Evolutionary conservation across 306 rosid species (phyloP).

Genomic region (Citrullus mucosospermus): DNA sequence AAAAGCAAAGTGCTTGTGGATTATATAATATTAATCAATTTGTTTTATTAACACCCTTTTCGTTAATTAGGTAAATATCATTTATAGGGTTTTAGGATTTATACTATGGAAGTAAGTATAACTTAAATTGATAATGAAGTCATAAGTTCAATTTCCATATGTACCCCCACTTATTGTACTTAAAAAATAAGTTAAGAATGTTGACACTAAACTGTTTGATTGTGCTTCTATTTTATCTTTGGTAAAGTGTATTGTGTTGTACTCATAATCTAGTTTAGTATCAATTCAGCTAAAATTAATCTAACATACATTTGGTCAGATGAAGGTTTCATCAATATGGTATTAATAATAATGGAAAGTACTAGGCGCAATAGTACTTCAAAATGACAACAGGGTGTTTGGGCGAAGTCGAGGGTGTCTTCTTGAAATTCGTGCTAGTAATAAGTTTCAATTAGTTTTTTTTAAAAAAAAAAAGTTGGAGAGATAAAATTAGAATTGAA

Average conservation of each 20-base stretch:
- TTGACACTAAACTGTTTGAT: not conserved
- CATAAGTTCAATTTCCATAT: too few species aligned
- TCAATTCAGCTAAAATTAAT: not conserved
- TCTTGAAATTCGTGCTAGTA: not conserved
- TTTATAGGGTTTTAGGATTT: not conserved
- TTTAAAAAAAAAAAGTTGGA: not conserved
- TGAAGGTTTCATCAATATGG: not conserved
- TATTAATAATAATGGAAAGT: not conserved
- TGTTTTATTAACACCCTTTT: not conserved
- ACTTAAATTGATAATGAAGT: too few species aligned
- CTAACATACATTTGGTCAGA: not conserved
- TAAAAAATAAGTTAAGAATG: too few species aligned
- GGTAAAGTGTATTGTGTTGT: not conserved
- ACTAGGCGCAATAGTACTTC: not conserved
- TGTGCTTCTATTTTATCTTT: not conserved
- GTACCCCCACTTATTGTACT: too few species aligned
- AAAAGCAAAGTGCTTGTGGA: not conserved
- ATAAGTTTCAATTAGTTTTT: too few species aligned
- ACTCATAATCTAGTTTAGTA: too few species aligned
- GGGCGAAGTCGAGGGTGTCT: not conserved
- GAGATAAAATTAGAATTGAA: not conserved
- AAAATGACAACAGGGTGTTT: not conserved
- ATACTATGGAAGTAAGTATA: too few species aligned
- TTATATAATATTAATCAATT: not conserved
- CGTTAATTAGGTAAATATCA: not conserved